Percentiles rank a stretch among this genome's conserved stretches.
Conservation (phyloP, 805 yeast genomes). For the Torulaspora maleeae region DNA sequence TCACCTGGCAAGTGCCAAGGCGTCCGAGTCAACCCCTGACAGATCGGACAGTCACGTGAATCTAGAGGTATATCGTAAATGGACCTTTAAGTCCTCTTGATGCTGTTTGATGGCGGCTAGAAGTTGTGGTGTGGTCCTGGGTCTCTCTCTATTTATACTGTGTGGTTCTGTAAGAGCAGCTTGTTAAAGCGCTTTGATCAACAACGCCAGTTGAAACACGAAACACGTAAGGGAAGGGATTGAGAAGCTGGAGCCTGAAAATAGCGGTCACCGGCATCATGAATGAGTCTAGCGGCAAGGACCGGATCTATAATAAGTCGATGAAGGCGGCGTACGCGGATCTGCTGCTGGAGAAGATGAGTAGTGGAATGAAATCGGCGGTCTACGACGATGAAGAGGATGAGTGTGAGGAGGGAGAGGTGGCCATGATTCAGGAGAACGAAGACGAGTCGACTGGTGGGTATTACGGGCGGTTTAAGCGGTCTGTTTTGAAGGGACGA, state of each 20-base stretch:
- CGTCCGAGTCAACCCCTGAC: neutral
- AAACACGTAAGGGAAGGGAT: slow-evolving; percentile 2
- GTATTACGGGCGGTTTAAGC: slow-evolving; percentile 15
- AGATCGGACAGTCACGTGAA: slow-evolving; percentile 1
- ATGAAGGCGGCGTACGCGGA: slow-evolving; percentile 17
- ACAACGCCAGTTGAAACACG: slow-evolving; percentile 4
- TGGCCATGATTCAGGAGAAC: slow-evolving; percentile 15
- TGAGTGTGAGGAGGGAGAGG: slow-evolving; percentile 13
- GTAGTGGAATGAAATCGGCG: slow-evolving; percentile 7
- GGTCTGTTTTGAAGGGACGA: slow-evolving; percentile 14
- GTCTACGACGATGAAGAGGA: slow-evolving; percentile 8
- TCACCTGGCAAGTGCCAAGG: neutral
- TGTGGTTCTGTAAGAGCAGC: neutral
- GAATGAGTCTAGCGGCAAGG: slow-evolving; percentile 7
- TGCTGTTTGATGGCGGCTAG: neutral
- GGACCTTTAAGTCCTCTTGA: neutral
- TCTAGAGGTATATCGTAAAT: no score
- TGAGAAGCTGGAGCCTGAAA: no score
- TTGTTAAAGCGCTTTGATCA: neutral
- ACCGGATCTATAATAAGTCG: slow-evolving; percentile 12
- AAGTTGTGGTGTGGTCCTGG: neutral
- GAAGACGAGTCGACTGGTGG: slow-evolving; percentile 10
- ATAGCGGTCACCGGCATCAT: neutral
- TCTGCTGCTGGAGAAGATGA: slow-evolving; percentile 15
- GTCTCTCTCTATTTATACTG: neutral